Base-by-base conservation (phyloP, 371 early-diverging fungal species). In the Mortierella sp. region DNA sequence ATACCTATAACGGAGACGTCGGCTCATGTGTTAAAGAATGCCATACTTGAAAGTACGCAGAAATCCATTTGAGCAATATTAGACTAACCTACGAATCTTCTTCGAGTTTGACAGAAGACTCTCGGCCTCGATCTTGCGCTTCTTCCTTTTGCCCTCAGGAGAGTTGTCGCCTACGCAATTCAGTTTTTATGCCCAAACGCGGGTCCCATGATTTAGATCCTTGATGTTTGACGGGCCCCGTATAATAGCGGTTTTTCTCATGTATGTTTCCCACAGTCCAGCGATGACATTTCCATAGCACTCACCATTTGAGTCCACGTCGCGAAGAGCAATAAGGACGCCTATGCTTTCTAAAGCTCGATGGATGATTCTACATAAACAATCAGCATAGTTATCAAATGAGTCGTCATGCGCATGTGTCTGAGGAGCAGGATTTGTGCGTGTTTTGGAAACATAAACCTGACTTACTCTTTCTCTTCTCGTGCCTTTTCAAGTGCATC, bases 61-160 rank as follows among this genome's bases (percentile, higher is more conserved):
- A n/a, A n/a, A n/a, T n/a, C n/a, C n/a, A n/a, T n/a, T n/a, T n/a
- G n/a, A n/a, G n/a, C n/a, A n/a, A n/a, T n/a, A n/a, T n/a, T n/a
- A n/a, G n/a, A n/a, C n/a, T 58, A 71, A 87, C 87, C 64, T 79
- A 72, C 87, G 84, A 6, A 83, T 60, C 64, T 81, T 86, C 62
- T 87, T 87, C n/a, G 76, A 60, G 50, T 62, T 80, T 47, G 68
- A 54, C 59, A 73, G 62, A 23, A 76, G 67, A 27, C 84, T 84
- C 5, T 87, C 85, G 21, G 84, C 81, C 46, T 91, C 91, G n/a
- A 82, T 68, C 78, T 85, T 90, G 47, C 91, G 83, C 52, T 89
- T 89, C 58, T 88, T 91, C 54, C 89, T 64, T 59, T 86, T 88
- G 51, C 72, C 70, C 48, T 85, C 87, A 43, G 83, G 73, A 1